Evolutionary conservation across 1,284 basidiomycete genomes (phyloP).

Genomic region (Austroboletus niveus): DNA sequence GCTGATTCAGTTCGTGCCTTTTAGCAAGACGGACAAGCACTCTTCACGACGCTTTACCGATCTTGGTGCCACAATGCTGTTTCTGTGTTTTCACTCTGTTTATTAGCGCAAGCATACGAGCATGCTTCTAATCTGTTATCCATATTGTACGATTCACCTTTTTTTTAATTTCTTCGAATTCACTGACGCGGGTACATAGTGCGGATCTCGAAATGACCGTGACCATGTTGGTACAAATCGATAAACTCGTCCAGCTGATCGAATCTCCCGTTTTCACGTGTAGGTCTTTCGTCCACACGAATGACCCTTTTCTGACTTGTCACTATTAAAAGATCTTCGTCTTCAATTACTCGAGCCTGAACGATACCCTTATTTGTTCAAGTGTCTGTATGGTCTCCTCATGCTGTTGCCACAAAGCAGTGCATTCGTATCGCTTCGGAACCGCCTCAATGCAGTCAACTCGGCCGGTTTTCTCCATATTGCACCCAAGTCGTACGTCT

Average conservation of each 20-base stretch:
- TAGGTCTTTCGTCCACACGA: constrained; percentile 37
- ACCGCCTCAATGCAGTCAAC: constrained; percentile 92
- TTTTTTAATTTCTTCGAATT: neutral
- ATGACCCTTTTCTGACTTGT: constrained; percentile 4
- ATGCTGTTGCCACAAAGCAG: constrained; percentile 98
- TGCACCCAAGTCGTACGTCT: constrained; percentile 71
- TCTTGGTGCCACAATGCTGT: constrained; percentile 99
- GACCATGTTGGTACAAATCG: constrained; percentile 91
- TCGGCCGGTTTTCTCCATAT: constrained; percentile 92
- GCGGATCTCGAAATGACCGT: constrained; percentile 98
- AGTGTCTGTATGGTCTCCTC: constrained; percentile 94
- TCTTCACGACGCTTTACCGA: constrained; percentile 91
- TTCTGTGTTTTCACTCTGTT: constrained; percentile 92
- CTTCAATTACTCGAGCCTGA: constrained; percentile 97
- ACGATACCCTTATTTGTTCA: constrained; percentile 94
- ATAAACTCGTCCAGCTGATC: constrained; percentile 97
- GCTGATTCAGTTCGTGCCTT: constrained; percentile 3
- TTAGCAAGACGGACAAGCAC: constrained; percentile 88
- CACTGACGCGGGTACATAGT: constrained; percentile 41
- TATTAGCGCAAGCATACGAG: constrained; percentile 97
- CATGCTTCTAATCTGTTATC: constrained; percentile 97
- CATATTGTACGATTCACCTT: constrained; percentile 73
- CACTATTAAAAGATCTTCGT: constrained; percentile 70
- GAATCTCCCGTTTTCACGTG: constrained; percentile 99
- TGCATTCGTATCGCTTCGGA: constrained; percentile 93